A percentile compares a stretch with the other conserved stretches of the same genome.
Evolutionary conservation across 805 yeast genomes (phyloP).

Genomic region (Lipomyces yamanashiensis): DNA sequence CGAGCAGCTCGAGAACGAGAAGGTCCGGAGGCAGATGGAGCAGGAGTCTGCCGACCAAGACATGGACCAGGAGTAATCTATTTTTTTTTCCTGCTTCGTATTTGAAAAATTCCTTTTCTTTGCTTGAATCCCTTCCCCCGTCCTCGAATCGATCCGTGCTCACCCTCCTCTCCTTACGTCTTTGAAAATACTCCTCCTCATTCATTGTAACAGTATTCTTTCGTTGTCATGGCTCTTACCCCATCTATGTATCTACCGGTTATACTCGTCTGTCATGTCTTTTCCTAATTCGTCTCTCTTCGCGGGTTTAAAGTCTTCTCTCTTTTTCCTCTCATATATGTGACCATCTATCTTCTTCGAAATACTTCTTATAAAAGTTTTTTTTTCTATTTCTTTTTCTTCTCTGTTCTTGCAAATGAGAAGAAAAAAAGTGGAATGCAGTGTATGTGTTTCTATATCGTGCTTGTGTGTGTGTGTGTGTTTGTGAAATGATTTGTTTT

Average conservation of each 20-base stretch:
- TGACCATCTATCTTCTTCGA: neutral
- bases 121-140: neutral
- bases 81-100: neutral
- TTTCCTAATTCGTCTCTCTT: neutral
- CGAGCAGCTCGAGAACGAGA: slow-evolving; percentile 63
- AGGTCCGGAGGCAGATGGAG: slow-evolving; percentile 47
- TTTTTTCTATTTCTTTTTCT: neutral
- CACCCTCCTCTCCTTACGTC: neutral
- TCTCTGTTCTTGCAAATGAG: neutral
- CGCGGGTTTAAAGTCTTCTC: neutral
- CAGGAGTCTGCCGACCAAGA: slow-evolving; percentile 26
- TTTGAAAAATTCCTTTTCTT: neutral
- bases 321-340: neutral
- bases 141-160: neutral
- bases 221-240: no score
- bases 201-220: neutral
- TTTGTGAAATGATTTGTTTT: no score
- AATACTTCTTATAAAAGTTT: neutral
- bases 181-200: neutral
- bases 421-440: no score
- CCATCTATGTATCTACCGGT: no score
- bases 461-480: no score
- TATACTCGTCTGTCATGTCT: neutral
- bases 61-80: slow-evolving; percentile 6
- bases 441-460: no score